A percentile compares a stretch with the other conserved stretches of the same genome.
Evolutionary conservation across 352 stramenopile species (phyloP).

Genomic region (Globisporangium okanoganense): DNA sequence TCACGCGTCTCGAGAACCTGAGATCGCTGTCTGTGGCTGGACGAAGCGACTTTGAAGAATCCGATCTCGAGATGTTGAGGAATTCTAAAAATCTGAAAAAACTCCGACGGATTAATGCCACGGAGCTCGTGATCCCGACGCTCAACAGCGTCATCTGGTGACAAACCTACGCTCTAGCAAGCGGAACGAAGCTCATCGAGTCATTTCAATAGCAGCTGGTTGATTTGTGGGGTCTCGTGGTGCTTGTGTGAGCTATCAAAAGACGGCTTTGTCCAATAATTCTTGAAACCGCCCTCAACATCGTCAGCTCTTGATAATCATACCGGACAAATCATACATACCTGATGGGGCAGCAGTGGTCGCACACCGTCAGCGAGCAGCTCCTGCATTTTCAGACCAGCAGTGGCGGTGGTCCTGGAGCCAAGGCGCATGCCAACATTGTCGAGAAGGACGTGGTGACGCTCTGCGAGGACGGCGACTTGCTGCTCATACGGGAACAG

Average conservation of each 20-base stretch:
- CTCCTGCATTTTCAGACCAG: background rate
- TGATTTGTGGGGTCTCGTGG: too few species aligned
- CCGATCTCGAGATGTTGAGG: background rate
- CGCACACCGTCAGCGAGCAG: background rate
- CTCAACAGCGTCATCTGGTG: background rate
- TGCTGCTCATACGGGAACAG: conserved; percentile 49
- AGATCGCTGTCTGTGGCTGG: conserved; percentile 1
- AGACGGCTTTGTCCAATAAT: background rate
- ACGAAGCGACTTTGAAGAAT: background rate
- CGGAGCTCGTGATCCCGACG: conserved; percentile 1
- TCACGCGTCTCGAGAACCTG: conserved; percentile 1
- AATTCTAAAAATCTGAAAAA: background rate
- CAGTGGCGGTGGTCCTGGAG: background rate
- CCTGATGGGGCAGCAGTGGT: conserved; percentile 2
- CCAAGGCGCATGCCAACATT: background rate
- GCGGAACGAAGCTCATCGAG: background rate
- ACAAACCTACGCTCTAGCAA: background rate
- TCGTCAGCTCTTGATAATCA: too few species aligned
- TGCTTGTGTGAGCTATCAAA: too few species aligned
- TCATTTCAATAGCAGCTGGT: too few species aligned
- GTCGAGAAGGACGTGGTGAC: conserved; percentile 34
- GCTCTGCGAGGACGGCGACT: conserved; percentile 49
- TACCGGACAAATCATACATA: too few species aligned
- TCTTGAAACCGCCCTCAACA: too few species aligned
- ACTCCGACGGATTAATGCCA: background rate